These are phyloP conservation scores for Lactuca saligna DNA, from an alignment of 129 eudicot genomes.

Conservation along the genomic window DNA sequence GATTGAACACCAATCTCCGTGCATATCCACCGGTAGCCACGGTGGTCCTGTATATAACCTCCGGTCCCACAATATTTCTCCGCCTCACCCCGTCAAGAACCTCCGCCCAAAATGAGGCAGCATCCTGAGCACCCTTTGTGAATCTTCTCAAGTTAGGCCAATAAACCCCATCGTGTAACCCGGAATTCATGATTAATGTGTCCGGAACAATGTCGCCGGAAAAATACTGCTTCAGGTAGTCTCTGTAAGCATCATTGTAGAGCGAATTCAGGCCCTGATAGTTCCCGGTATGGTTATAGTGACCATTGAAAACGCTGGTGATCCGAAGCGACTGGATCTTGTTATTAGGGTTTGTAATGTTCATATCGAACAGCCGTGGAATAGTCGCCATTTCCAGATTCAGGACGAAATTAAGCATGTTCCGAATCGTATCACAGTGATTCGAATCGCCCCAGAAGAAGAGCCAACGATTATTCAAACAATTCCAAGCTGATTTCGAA, in stretches of 20 bases:
- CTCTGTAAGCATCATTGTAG: constrained; percentile 51
- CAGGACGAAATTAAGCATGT: constrained; percentile 68
- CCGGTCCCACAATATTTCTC: constrained; percentile 45
- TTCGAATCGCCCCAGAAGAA: constrained; percentile 99
- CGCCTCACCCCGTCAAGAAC: constrained; percentile 50
- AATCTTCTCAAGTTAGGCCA: constrained; percentile 72
- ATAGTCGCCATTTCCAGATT: constrained; percentile 40
- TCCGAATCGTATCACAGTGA: constrained; percentile 84
- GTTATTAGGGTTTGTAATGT: constrained; percentile 74
- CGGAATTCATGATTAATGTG: constrained; percentile 85
- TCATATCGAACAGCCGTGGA: constrained; percentile 69
- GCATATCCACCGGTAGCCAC: constrained; percentile 88
- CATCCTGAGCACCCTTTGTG: constrained; percentile 61
- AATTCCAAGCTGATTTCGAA: constrained; percentile 69
- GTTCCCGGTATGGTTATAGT: constrained; percentile 54
- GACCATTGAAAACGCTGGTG: constrained; percentile 91
- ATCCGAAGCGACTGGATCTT: constrained; percentile 54
- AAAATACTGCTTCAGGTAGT: constrained; percentile 53
- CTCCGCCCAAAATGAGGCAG: constrained; percentile 78
- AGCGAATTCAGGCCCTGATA: constrained; percentile 83
- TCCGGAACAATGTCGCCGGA: constrained; percentile 75
- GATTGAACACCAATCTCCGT: constrained; percentile 66
- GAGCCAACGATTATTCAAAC: constrained; percentile 76
- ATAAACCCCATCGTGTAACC: constrained; percentile 83
- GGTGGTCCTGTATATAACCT: constrained; percentile 65